phyloP scores from a whole-genome alignment of 257 asterid species.

The Phtheirospermum japonicum region DNA sequence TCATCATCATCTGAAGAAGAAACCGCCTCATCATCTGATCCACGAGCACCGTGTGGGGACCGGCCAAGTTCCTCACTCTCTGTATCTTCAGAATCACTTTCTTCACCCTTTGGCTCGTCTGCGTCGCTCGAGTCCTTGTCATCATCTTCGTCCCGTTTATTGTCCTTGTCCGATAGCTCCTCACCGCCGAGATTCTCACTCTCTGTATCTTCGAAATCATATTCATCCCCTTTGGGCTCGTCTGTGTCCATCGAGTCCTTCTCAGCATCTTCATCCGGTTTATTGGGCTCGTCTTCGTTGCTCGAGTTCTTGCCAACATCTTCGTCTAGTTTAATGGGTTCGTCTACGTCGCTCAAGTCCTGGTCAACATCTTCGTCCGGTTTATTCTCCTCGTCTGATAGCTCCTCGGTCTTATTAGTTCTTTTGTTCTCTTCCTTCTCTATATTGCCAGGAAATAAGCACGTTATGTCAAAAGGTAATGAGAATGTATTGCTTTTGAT shows the following conservation, averaged over 20 bases:
- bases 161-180: slow-evolving; percentile 36
- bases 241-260: too few species aligned
- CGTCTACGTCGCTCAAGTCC: slow-evolving; percentile 40
- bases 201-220: background rate
- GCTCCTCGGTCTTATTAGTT: slow-evolving; percentile 32
- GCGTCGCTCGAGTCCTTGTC: slow-evolving; percentile 44
- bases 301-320: slow-evolving; percentile 44
- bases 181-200: slow-evolving; percentile 9
- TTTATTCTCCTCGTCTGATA: slow-evolving; percentile 34
- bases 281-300: too few species aligned
- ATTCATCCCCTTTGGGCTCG: too few species aligned
- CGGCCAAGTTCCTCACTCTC: background rate
- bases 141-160: slow-evolving; percentile 35
- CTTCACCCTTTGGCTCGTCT: slow-evolving; percentile 46
- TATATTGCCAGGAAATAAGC: slow-evolving; percentile 27
- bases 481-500: slow-evolving; percentile 2
- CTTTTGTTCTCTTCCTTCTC: slow-evolving; percentile 34
- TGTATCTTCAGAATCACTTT: slow-evolving; percentile 44
- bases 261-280: too few species aligned
- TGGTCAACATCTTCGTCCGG: slow-evolving; percentile 42
- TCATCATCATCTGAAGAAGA: slow-evolving; percentile 47
- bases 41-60: background rate
- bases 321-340: slow-evolving; percentile 36
- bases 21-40: slow-evolving; percentile 36
- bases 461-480: slow-evolving; percentile 18